A percentile compares a stretch with the other conserved stretches of the same genome.
These are phyloP conservation scores for Calonectria hongkongensis DNA, from an alignment of 2,329 filamentous ascomycete species.

Conservation along the genomic window DNA sequence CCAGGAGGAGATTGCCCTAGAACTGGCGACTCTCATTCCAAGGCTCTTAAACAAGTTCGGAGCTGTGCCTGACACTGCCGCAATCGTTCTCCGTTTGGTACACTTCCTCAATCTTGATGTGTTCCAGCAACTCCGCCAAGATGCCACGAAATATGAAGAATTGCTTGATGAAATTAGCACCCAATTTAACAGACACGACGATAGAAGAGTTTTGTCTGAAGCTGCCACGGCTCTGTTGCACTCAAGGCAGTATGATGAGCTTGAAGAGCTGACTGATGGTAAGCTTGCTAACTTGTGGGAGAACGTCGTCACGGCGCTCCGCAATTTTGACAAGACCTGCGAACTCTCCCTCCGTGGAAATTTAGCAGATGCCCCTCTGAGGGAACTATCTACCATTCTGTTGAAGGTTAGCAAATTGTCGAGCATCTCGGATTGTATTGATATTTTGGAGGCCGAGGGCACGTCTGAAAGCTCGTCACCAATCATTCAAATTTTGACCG, in stretches of 20 bases:
- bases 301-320: conserved; percentile 83
- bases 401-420: conserved; percentile 88
- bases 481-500: conserved; percentile 81
- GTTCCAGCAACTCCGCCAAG: conserved; percentile 92
- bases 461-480: conserved; percentile 68
- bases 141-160: conserved; percentile 85
- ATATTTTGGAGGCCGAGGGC: conserved; percentile 80
- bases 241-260: conserved; percentile 89
- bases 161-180: conserved; percentile 94
- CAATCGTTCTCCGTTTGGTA: conserved; percentile 89
- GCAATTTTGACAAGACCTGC: conserved; percentile 81
- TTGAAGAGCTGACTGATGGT: conserved; percentile 88
- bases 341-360: conserved; percentile 84
- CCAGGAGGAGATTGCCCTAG: conserved; percentile 86
- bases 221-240: conserved; percentile 89
- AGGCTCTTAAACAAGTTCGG: conserved; percentile 94
- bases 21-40: conserved; percentile 87
- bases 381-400: conserved; percentile 82
- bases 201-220: conserved; percentile 88
- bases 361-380: conserved; percentile 78
- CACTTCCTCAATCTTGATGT: conserved; percentile 90
- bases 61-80: conserved; percentile 89
- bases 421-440: conserved; percentile 85
- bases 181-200: conserved; percentile 94
- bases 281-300: conserved; percentile 92